These are phyloP conservation scores for Podospora sp. DNA, from an alignment of 495 filamentous ascomycete genomes.

Conservation along the genomic window DNA sequence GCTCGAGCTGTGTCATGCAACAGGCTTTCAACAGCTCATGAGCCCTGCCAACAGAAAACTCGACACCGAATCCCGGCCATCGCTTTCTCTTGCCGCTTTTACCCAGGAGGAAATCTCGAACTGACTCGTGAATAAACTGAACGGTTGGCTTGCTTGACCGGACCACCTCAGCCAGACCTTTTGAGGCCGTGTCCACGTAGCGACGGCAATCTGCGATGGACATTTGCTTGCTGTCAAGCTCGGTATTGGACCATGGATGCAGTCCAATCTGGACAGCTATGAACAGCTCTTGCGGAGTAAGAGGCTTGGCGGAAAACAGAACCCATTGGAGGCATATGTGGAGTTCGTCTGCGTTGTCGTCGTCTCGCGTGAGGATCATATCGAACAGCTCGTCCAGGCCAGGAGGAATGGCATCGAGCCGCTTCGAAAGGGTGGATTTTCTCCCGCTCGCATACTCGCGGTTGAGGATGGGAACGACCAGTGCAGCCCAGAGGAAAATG, in stretches of 20 bases:
- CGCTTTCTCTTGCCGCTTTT: neutral
- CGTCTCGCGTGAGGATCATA: slow-evolving; percentile 38
- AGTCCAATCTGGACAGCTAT: slow-evolving; percentile 36
- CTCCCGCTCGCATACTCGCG: slow-evolving; percentile 35
- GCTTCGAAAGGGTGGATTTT: slow-evolving; percentile 18
- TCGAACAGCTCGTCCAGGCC: slow-evolving; percentile 34
- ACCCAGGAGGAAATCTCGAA: slow-evolving; percentile 32
- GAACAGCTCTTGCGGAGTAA: slow-evolving; percentile 36
- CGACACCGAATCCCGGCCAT: neutral
- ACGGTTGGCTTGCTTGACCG: slow-evolving; percentile 24
- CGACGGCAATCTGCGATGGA: slow-evolving; percentile 10
- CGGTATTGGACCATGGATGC: neutral
- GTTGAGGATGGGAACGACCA: slow-evolving; percentile 47
- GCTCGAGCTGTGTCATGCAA: neutral
- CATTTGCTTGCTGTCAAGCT: slow-evolving; percentile 9
- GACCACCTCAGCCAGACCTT: slow-evolving; percentile 37
- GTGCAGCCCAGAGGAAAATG: slow-evolving; percentile 49
- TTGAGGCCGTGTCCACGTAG: slow-evolving; percentile 34
- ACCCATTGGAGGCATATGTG: slow-evolving; percentile 40
- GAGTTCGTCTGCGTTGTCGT: slow-evolving; percentile 29
- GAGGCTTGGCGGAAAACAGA: slow-evolving; percentile 34
- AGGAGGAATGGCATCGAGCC: slow-evolving; percentile 33
- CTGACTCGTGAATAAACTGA: slow-evolving; percentile 46
- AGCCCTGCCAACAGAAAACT: too few relatives aligned
- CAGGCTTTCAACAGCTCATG: neutral